A percentile compares a stretch with the other conserved stretches of the same genome.
phyloP scores from a whole-genome alignment of 371 early-diverging fungal species.

The Conidiobolus incongruus region DNA sequence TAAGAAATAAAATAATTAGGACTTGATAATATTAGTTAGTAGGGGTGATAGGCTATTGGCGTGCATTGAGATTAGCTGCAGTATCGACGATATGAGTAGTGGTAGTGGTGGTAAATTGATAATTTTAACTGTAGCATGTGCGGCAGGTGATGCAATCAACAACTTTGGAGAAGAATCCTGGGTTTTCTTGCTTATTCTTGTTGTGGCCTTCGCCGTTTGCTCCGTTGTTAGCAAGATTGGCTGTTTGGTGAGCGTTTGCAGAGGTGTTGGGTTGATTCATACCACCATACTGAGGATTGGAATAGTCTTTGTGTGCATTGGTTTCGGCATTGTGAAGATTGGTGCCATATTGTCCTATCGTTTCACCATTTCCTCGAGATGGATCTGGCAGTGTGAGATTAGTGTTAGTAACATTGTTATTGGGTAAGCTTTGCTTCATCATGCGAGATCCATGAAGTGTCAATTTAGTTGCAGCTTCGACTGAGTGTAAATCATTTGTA shows the following conservation, averaged over 20 bases:
- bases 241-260: no score
- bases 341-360: neutral
- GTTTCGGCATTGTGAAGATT: neutral
- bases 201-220: neutral
- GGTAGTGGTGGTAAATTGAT: neutral
- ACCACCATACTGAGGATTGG: neutral
- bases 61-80: no score
- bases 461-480: neutral
- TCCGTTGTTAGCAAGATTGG: neutral
- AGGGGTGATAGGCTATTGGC: no score
- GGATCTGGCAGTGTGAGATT: neutral
- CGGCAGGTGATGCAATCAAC: constrained; percentile 2
- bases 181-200: neutral
- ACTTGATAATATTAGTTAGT: no score
- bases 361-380: neutral
- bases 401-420: no score
- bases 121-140: neutral
- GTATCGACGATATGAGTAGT: no score
- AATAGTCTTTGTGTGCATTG: neutral
- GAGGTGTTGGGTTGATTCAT: no score
- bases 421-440: no score
- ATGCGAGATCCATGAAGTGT: constrained; percentile 2
- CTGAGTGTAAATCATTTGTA: no score
- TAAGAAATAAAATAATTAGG: no score
- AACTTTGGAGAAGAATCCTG: neutral